Evolutionary conservation across 306 rosid genomes (phyloP), one percentile per base, ranked within the genome.

Genomic region (Sophora flavescens): DNA sequence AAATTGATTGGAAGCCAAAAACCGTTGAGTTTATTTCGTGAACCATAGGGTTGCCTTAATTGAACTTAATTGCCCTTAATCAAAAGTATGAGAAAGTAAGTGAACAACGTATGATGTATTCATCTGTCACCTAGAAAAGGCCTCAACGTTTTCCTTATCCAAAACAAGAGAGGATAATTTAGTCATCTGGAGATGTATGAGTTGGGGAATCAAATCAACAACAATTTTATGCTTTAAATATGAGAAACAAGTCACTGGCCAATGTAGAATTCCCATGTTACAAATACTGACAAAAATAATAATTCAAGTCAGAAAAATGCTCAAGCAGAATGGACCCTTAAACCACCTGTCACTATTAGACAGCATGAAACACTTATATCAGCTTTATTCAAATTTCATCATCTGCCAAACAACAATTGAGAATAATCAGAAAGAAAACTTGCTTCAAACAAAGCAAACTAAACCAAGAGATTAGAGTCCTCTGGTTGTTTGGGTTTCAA

Each of bases 331-430:
- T 73, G 70, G 76, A 68, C 70, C 86, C 85, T 63, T 77, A 57
- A 48, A 68, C 33, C 39, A 33, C 57, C 81, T 57, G 70, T 74
- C 41, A 26, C 68, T 78, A 79, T 42, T 36, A 33, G 81, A 83
- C 88, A 81, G 78, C 83, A 80, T 87, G 87, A 78, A 70, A 48
- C 74, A 75, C 79, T 33, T 66, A 45, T 68, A 76, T 74, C 78
- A 81, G 63, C 84, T 63, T 74, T 78, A 38, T 84, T 86, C 91
- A 81, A 78, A 77, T 77, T 68, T 35, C 88, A 72, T 47, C 67
- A 71, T 78, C 72, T 13, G 7, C 68, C 59, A 5, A 76, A 50
- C 52, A 53, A 47, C 47, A 62, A 71, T 57, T 64, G 69, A 71
- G 87, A 78, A 66, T 12, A 68, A 57, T 16, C 51, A 76, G 78